Evolutionary conservation across 2,329 filamentous ascomycete species (phyloP).

Genomic region (Exophiala viscosa): DNA sequence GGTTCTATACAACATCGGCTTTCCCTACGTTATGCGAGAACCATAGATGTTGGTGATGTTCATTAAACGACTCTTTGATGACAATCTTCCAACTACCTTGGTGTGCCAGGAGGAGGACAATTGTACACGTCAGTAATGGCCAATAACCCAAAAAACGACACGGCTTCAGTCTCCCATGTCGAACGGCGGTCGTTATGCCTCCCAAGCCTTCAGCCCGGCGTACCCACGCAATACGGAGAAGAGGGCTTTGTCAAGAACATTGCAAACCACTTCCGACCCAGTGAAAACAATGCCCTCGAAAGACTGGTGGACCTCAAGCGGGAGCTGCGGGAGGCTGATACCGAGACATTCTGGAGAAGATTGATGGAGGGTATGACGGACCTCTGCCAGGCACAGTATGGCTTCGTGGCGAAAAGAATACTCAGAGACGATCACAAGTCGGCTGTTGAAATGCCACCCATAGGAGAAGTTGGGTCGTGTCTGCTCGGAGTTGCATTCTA

Average conservation of each 20-base stretch:
- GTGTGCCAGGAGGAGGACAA: neutral
- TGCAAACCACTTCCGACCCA: conserved; percentile 38
- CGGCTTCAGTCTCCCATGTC: conserved; percentile 6
- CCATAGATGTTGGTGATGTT: too few relatives aligned
- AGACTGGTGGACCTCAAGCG: conserved; percentile 58
- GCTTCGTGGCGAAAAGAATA: conserved; percentile 64
- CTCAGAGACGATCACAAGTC: conserved; percentile 56
- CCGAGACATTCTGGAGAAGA: conserved; percentile 60
- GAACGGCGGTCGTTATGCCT: conserved; percentile 44
- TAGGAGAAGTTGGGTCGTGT: conserved; percentile 60
- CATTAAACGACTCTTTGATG: neutral
- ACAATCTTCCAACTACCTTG: neutral
- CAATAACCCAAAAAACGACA: neutral
- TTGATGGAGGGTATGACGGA: conserved; percentile 62
- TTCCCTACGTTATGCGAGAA: too few relatives aligned
- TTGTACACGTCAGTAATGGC: conserved; percentile 13
- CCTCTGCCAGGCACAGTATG: conserved; percentile 63
- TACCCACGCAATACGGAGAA: conserved; percentile 44
- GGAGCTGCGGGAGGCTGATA: conserved; percentile 50
- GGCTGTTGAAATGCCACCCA: conserved; percentile 58
- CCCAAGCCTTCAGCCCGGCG: conserved; percentile 38
- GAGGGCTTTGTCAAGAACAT: conserved; percentile 40
- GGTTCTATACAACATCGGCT: too few relatives aligned
- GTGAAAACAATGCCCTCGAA: conserved; percentile 61
- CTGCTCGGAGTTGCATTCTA: conserved; percentile 65